These are phyloP conservation scores for Saitozyma podzolica DNA, from an alignment of 768 basidiomycete species.

Conservation along the genomic window DNA sequence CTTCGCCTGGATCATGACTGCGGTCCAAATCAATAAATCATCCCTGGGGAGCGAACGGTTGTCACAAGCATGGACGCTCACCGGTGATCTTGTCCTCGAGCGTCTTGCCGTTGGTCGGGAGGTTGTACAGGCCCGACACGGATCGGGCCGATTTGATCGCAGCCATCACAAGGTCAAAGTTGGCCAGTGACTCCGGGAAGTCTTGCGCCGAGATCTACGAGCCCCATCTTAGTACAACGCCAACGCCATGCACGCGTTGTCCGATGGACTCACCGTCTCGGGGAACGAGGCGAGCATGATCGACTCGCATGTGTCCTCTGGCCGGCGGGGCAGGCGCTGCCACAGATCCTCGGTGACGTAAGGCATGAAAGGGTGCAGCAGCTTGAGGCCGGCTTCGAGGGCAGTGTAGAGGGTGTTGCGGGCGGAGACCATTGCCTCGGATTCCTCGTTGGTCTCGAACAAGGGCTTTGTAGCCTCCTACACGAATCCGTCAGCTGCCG, in stretches of 20 bases:
- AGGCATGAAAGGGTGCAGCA: slow-evolving; percentile 98
- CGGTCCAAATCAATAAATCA: background rate
- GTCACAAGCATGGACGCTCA: slow-evolving; percentile 7
- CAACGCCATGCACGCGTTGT: too few relatives aligned
- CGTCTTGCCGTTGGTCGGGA: slow-evolving; percentile 58
- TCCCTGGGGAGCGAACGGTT: background rate
- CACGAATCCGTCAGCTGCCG: slow-evolving; percentile 9
- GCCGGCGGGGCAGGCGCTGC: slow-evolving; percentile 88
- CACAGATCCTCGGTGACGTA: slow-evolving; percentile 98
- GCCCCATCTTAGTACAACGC: background rate
- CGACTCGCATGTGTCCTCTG: slow-evolving; percentile 75
- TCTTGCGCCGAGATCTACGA: slow-evolving; percentile 54
- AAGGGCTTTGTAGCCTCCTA: slow-evolving; percentile 99
- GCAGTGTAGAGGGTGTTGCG: slow-evolving; percentile 96
- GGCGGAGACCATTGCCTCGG: slow-evolving; percentile 68
- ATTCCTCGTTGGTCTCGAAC: slow-evolving; percentile 72
- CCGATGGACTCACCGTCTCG: slow-evolving; percentile 64
- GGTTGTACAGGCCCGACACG: slow-evolving; percentile 81
- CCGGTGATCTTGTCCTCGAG: slow-evolving; percentile 50
- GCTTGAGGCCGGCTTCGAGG: slow-evolving; percentile 81
- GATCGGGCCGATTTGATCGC: slow-evolving; percentile 78
- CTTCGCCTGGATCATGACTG: slow-evolving; percentile 77
- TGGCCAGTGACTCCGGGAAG: slow-evolving; percentile 68
- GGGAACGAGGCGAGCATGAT: slow-evolving; percentile 91
- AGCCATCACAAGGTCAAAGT: slow-evolving; percentile 82